Evolutionary conservation across 2,329 filamentous ascomycete species (phyloP).

Genomic region (Neodidymelliopsis sp.): DNA sequence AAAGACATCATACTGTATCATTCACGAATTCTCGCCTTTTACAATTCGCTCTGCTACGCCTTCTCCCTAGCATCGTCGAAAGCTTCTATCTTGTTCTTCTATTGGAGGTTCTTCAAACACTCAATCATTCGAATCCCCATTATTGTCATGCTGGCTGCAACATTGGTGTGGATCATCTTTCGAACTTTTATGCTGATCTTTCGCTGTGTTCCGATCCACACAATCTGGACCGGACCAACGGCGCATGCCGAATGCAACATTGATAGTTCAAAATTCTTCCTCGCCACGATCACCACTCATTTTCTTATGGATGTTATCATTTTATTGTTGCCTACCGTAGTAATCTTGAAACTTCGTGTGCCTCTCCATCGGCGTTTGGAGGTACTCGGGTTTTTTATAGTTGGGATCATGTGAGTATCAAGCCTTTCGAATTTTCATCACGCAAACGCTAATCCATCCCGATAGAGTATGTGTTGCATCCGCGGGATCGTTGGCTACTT

Average conservation of each 20-base stretch:
- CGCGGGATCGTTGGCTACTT: too few species aligned
- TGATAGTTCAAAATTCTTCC: conserved; percentile 12
- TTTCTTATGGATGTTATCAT: conserved; percentile 12
- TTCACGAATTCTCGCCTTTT: conserved; percentile 8
- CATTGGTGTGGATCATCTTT: conserved; percentile 6
- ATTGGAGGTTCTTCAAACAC: conserved; percentile 16
- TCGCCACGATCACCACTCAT: conserved; percentile 13
- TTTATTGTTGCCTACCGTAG: too few species aligned
- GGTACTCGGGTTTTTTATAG: too few species aligned
- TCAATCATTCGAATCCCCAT: conserved; percentile 11
- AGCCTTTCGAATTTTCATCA: too few species aligned
- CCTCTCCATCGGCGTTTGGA: too few species aligned
- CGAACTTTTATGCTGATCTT: conserved; percentile 16
- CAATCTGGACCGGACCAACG: conserved; percentile 14
- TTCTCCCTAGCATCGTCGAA: conserved; percentile 11
- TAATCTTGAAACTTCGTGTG: too few species aligned
- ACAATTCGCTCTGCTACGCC: conserved; percentile 18
- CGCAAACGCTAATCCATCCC: too few species aligned
- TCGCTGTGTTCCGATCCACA: conserved; percentile 10
- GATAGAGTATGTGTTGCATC: too few species aligned
- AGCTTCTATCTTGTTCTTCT: conserved; percentile 12
- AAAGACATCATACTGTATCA: conserved; percentile 12
- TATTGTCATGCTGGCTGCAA: background rate
- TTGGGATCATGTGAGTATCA: too few species aligned
- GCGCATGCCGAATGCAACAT: conserved; percentile 10